Evolutionary conservation across 345 rosid genomes (phyloP).

Genomic region (Passiflora organensis): DNA sequence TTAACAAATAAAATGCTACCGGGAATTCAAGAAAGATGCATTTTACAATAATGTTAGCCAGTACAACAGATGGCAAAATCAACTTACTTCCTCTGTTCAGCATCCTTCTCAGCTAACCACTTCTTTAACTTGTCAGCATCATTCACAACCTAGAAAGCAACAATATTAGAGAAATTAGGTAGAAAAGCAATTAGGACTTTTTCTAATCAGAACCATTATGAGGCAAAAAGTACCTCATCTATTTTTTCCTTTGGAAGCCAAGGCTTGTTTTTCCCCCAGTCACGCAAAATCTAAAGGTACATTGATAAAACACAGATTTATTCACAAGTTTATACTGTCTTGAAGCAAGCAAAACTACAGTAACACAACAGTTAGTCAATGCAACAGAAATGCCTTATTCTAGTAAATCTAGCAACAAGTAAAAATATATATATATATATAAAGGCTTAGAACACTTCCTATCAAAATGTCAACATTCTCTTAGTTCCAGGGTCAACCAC

Average conservation of each 20-base stretch:
- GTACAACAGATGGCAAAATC: background rate
- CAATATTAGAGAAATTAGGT: background rate
- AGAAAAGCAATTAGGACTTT: background rate
- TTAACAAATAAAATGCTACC: background rate
- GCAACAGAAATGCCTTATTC: background rate
- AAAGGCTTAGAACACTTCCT: background rate
- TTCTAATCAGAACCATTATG: background rate
- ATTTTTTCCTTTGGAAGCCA: constrained; percentile 85
- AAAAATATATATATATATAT: too few relatives aligned
- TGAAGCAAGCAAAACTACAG: background rate
- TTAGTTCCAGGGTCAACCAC: background rate
- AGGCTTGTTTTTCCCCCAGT: constrained; percentile 70
- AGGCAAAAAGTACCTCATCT: constrained; percentile 51
- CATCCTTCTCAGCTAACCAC: constrained; percentile 85
- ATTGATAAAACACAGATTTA: constrained; percentile 9
- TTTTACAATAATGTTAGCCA: background rate
- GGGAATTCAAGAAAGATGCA: too few relatives aligned
- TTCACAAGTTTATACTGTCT: background rate
- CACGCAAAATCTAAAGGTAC: constrained; percentile 45
- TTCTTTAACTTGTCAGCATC: constrained; percentile 58
- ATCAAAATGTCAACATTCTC: background rate
- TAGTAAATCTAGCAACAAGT: background rate
- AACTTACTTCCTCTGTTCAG: constrained; percentile 75
- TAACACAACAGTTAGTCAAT: background rate
- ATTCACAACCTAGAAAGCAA: constrained; percentile 42